Evolutionary conservation across 2,329 filamentous ascomycete species (phyloP), one percentile per base, ranked within the genome.

Genomic region (Talaromyces sp.): DNA sequence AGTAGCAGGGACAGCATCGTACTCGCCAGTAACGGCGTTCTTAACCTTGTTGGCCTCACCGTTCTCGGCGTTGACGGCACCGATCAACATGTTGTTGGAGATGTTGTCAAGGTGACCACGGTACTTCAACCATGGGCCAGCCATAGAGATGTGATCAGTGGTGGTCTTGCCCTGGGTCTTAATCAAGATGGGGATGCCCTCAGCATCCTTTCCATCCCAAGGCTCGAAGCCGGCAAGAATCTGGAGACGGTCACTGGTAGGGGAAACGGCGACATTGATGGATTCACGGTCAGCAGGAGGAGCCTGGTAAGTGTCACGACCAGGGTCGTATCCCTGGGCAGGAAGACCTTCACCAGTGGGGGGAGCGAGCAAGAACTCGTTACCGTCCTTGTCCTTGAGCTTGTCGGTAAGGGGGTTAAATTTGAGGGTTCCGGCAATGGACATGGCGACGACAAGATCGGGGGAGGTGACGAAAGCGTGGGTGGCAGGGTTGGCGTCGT

Each of bases 81-180:
- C 93, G 72, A 98, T 97, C 78, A 98, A 82, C 92, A 97, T 96
- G 86, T 98, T 98, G 88, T 98, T 97, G 76, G 93, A 97, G 82
- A 98, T 97, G 86, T 98, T 98, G 87, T 97, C 93, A 73, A 98
- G 85, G 78, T 98, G 93, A 67, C 93, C 93, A 86, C 93, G 92
- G 87, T 97, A 98, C 86, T 97, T 97, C 79, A 98, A 84, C 93
- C 93, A 96, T 66, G 93, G 92, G 69, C 93, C 92, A 69, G 92
- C 93, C 91, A 96, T 96, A 66, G 92, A 96, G 81, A 96, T 96
- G 83, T 96, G 92, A 76, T 96, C 93, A 67, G 93, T 96, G 68
- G 93, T 97, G 68, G 92, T 96, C 88, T 98, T 97, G 79, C 93
- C 93, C 80, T 95, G 80, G 67, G 89, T 86, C 88, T 99, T 99